phyloP scores from a whole-genome alignment of 768 basidiomycete genomes.

The Macrolepiota fuliginosa region DNA sequence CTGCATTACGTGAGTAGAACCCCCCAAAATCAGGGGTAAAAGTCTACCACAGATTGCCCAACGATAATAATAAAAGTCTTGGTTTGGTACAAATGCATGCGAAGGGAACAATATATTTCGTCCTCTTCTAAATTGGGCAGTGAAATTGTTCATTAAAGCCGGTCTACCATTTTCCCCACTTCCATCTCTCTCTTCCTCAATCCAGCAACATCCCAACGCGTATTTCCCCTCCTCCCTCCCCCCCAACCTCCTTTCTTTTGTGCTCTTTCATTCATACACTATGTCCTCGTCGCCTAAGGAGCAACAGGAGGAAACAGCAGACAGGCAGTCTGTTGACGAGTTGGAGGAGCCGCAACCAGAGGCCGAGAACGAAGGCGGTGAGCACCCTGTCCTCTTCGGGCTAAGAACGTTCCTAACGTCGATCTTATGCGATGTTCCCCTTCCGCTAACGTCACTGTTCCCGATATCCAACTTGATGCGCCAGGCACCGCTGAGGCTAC shows the following conservation, averaged over 20 bases:
- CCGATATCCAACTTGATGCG: constrained; percentile 25
- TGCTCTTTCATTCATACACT: constrained; percentile 16
- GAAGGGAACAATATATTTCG: constrained; percentile 65
- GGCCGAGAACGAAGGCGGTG: constrained; percentile 39
- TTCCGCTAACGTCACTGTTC: constrained; percentile 20
- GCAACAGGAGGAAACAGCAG: constrained; percentile 49
- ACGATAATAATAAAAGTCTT: constrained; percentile 58
- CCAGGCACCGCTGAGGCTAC: constrained; percentile 33
- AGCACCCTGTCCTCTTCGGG: constrained; percentile 26
- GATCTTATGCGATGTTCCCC: constrained; percentile 17
- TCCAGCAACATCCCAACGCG: constrained; percentile 31
- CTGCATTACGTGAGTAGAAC: constrained; percentile 58
- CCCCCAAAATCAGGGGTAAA: constrained; percentile 60
- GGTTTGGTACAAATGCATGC: constrained; percentile 61
- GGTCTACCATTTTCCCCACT: constrained; percentile 65
- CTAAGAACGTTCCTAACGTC: constrained; percentile 26
- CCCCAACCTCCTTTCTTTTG: constrained; percentile 26
- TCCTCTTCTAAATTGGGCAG: constrained; percentile 69
- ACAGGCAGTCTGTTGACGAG: constrained; percentile 60
- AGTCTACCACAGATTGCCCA: constrained; percentile 45
- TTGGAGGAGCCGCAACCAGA: constrained; percentile 44
- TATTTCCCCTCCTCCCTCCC: constrained; percentile 25
- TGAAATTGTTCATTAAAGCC: constrained; percentile 77
- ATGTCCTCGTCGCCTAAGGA: constrained; percentile 65
- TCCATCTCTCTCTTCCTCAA: constrained; percentile 43